Evolutionary conservation across 2,329 filamentous ascomycete genomes (phyloP).

Genomic region (Incumbomyces delicatus): DNA sequence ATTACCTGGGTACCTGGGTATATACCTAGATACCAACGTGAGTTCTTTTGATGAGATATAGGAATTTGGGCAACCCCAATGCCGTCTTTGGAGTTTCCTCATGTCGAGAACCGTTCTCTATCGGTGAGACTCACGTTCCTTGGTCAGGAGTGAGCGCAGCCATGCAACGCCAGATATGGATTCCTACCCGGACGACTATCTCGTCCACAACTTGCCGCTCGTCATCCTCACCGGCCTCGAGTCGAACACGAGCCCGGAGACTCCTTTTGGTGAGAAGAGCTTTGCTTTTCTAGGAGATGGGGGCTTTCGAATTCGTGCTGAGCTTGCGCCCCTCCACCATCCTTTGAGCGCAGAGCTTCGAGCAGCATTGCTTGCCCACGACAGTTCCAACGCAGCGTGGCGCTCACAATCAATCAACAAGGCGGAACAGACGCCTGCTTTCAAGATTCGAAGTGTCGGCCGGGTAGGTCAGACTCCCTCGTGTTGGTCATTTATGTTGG

Average conservation of each 20-base stretch:
- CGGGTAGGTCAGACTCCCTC: constrained; percentile 57
- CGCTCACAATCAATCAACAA: constrained; percentile 45
- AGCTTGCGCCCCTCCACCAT: constrained; percentile 57
- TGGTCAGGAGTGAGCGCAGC: neutral
- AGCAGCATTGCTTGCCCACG: constrained; percentile 54
- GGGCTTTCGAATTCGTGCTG: constrained; percentile 57
- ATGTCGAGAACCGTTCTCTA: no score
- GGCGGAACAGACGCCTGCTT: constrained; percentile 44
- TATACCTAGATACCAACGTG: no score
- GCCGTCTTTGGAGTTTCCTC: no score
- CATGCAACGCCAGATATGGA: constrained; percentile 27
- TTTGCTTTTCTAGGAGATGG: constrained; percentile 38
- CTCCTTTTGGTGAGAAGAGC: constrained; percentile 26
- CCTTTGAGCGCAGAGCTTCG: constrained; percentile 57
- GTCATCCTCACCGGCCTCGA: constrained; percentile 71
- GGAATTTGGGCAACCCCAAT: no score
- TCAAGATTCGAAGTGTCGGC: constrained; percentile 63
- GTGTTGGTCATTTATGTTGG: neutral
- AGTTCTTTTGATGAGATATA: no score
- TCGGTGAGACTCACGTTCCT: no score
- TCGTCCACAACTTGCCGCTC: constrained; percentile 79
- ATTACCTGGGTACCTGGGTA: no score
- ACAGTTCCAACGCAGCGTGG: constrained; percentile 59
- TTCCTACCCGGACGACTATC: constrained; percentile 52
- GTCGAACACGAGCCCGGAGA: constrained; percentile 32